phyloP scores from a whole-genome alignment of 768 basidiomycete genomes.

The Suillus fuscotomentosus region DNA sequence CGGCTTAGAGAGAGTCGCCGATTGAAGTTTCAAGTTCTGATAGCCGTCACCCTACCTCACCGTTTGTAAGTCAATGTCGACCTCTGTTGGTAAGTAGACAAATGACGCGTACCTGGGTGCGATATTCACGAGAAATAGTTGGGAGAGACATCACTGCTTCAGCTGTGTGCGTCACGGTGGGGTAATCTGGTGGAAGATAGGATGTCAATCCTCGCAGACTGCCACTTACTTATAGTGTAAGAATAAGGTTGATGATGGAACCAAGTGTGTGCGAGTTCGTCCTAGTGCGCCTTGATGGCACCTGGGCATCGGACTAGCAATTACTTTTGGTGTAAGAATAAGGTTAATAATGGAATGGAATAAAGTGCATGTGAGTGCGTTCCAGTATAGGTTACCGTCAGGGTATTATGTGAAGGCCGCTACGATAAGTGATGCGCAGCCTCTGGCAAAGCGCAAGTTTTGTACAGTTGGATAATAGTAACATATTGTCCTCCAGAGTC shows the following conservation, averaged over 20 bases:
- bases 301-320: neutral
- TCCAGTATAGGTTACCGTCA: no score
- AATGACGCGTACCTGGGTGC: slow-evolving; percentile 9
- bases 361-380: no score
- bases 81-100: neutral
- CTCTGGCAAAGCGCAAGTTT: no score
- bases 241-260: neutral
- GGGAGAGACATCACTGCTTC: slow-evolving; percentile 14
- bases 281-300: neutral
- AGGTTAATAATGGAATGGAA: no score
- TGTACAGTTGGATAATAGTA: no score
- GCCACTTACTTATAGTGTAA: neutral
- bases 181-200: neutral
- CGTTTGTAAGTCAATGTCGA: neutral
- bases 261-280: neutral
- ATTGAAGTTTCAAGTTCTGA: slow-evolving; percentile 27
- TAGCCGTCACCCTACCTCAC: slow-evolving; percentile 21
- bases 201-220: neutral
- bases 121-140: slow-evolving; percentile 15
- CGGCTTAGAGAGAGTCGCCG: slow-evolving; percentile 28
- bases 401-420: no score
- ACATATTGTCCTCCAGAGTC: no score
- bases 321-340: no score
- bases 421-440: no score
- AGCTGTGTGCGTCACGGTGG: neutral